These are phyloP conservation scores for Arthrocladium fulminans DNA, from an alignment of 2,329 filamentous ascomycete genomes.

Conservation along the genomic window DNA sequence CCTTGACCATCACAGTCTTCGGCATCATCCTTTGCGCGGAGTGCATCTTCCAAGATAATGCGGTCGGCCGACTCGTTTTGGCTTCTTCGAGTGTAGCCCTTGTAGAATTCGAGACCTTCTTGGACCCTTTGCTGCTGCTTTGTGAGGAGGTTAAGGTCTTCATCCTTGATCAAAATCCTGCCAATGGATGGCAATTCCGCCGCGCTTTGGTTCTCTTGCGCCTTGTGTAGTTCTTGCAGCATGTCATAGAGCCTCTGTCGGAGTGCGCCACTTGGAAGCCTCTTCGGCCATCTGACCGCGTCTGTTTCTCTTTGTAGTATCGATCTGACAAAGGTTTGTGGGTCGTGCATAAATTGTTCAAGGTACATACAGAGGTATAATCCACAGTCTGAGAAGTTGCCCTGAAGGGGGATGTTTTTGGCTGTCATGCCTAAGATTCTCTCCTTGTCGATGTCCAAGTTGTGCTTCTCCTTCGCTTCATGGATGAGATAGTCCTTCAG, in stretches of 20 bases:
- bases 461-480: constrained; percentile 60
- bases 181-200: constrained; percentile 17
- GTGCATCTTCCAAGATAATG: not conserved
- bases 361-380: constrained; percentile 79
- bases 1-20: not conserved
- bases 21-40: not conserved
- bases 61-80: not conserved
- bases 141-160: not conserved
- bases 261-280: constrained; percentile 16
- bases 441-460: constrained; percentile 30
- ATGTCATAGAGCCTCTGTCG: constrained; percentile 18
- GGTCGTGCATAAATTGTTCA: constrained; percentile 67
- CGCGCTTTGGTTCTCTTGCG: constrained; percentile 27
- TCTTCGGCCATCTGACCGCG: constrained; percentile 26
- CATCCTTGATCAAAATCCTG: constrained; percentile 17
- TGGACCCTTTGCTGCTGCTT: not conserved
- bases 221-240: constrained; percentile 19
- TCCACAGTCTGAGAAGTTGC: constrained; percentile 83
- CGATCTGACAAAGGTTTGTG: constrained; percentile 58
- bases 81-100: not conserved
- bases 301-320: constrained; percentile 59
- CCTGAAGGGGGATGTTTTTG: constrained; percentile 65
- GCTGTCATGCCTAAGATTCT: constrained; percentile 58
- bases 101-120: not conserved
- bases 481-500: constrained; percentile 68